Evolutionary conservation across 2,329 filamentous ascomycete species (phyloP).

Genomic region (Pseudogymnoascus sp.): DNA sequence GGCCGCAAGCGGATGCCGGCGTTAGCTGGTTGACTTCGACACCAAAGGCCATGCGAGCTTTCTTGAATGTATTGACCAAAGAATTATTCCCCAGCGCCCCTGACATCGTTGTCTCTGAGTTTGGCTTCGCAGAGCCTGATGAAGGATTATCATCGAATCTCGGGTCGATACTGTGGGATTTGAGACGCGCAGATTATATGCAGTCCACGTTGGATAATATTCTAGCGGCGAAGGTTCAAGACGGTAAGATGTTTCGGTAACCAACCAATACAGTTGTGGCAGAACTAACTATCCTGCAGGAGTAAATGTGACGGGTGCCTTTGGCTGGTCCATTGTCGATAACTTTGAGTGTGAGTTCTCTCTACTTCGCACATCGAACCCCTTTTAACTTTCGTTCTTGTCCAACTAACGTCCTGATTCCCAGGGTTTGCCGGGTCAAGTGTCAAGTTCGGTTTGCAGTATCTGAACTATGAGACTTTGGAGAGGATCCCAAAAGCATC

Average conservation of each 20-base stretch:
- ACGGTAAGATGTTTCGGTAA: slow-evolving; percentile 18
- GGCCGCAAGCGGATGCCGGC: slow-evolving; percentile 35
- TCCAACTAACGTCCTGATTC: neutral
- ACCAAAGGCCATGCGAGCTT: slow-evolving; percentile 33
- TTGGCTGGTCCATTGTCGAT: slow-evolving; percentile 35
- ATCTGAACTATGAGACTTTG: slow-evolving; percentile 35
- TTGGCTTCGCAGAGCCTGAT: slow-evolving; percentile 36
- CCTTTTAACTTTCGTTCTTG: neutral
- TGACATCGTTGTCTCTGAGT: slow-evolving; percentile 35
- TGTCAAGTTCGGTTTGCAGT: slow-evolving; percentile 36
- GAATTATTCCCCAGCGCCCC: slow-evolving; percentile 36
- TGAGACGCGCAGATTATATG: slow-evolving; percentile 35
- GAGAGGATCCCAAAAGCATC: slow-evolving; percentile 36
- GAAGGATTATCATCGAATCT: slow-evolving; percentile 25
- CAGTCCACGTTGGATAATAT: slow-evolving; percentile 37
- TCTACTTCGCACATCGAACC: neutral
- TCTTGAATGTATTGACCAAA: slow-evolving; percentile 36
- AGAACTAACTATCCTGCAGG: neutral
- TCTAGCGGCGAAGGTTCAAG: slow-evolving; percentile 30
- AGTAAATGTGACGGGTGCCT: slow-evolving; percentile 36
- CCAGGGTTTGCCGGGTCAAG: slow-evolving; percentile 24
- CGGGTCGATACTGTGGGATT: slow-evolving; percentile 32
- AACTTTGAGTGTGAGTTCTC: slow-evolving; percentile 34
- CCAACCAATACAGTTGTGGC: neutral
- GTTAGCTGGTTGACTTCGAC: slow-evolving; percentile 36